Conservation (phyloP, 2,329 filamentous ascomycete genomes). For the Rutstroemia sp. region DNA sequence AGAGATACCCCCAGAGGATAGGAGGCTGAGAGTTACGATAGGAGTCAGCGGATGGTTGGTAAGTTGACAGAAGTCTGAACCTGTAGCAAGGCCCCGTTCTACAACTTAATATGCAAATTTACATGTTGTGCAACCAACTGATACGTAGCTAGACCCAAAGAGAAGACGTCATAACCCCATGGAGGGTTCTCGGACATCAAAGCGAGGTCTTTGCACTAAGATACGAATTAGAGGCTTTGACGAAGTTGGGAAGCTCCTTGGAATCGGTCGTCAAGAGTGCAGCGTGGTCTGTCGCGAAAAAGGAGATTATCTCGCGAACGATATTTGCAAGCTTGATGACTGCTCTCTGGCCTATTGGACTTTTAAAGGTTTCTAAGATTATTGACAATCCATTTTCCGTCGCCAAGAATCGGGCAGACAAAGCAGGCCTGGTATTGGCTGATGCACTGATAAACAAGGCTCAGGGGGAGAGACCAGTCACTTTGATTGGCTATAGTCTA, state of each 20-base stretch:
- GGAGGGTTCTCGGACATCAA: constrained; percentile 65
- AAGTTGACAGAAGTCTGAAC: too few species aligned
- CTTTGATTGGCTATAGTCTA: constrained; percentile 72
- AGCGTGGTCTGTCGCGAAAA: constrained; percentile 70
- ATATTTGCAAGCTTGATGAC: constrained; percentile 60
- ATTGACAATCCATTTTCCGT: constrained; percentile 79
- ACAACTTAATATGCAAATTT: too few species aligned
- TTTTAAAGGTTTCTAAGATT: constrained; percentile 58
- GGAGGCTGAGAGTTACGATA: constrained; percentile 73
- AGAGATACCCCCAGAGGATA: constrained; percentile 41
- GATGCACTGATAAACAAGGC: constrained; percentile 76
- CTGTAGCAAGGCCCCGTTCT: too few species aligned
- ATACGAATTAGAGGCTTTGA: constrained; percentile 73
- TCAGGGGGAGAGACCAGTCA: constrained; percentile 76
- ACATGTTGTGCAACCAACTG: background rate
- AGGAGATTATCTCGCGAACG: constrained; percentile 54
- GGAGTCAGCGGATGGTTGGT: constrained; percentile 73
- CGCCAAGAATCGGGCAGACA: constrained; percentile 68
- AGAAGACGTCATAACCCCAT: constrained; percentile 67
- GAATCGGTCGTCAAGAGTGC: constrained; percentile 69
- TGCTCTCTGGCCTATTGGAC: constrained; percentile 61
- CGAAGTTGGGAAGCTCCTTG: constrained; percentile 71
- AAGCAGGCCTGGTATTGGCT: constrained; percentile 71
- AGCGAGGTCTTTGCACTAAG: constrained; percentile 76
- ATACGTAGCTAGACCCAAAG: constrained; percentile 42